Evolutionary conservation across 1,284 basidiomycete genomes (phyloP), one percentile per base, ranked within the genome.

Genomic region (Heterobasidion irregulare): DNA sequence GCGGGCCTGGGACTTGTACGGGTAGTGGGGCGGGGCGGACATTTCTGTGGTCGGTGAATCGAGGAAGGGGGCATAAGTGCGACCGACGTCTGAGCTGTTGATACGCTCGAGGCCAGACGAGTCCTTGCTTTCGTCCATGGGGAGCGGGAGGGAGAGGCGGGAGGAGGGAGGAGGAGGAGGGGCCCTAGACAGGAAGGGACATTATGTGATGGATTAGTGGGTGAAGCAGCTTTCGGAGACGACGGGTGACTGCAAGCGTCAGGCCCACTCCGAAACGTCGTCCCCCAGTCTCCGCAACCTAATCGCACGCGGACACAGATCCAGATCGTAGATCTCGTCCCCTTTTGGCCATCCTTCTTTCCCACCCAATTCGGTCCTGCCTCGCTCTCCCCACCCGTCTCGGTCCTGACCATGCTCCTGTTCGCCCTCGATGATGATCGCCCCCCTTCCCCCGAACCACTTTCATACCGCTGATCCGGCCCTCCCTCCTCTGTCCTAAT

Each of bases 51-150:
- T 49, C 33, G 56, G 41, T 58, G 62, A 58, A 13, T 62, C 59
- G 41, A 59, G 54, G 48, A 62, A 63, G 47, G 62, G 60, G 32
- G 68, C 63, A 47, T 66, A 64, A n/a, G 68, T 64, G 4, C 64
- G 34, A 32, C 58, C 60, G 3, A 68, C 67, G 56, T 64, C 61
- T 9, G 65, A 63, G 16, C 36, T 46, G 15, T 45, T 52, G 2
- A 45, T 13, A 19, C 8, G 18, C 38, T 41, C 38, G 44, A 48
- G 55, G 32, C 36, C 48, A 33, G 38, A 35, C n/a, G 49, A 16
- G 2, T 3, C 46, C 32, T 52, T 53, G 41, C 7, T 43, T 33
- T 50, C 56, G 36, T 45, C 48, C 50, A 51, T 52, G 56, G 34
- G 33, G 38, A 12, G 18, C n/a, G 13, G 41, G 35, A 38, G 35